Evolutionary conservation across 1,284 basidiomycete species (phyloP), one percentile per base, ranked within the genome.

Genomic region (Tremellales sp.): DNA sequence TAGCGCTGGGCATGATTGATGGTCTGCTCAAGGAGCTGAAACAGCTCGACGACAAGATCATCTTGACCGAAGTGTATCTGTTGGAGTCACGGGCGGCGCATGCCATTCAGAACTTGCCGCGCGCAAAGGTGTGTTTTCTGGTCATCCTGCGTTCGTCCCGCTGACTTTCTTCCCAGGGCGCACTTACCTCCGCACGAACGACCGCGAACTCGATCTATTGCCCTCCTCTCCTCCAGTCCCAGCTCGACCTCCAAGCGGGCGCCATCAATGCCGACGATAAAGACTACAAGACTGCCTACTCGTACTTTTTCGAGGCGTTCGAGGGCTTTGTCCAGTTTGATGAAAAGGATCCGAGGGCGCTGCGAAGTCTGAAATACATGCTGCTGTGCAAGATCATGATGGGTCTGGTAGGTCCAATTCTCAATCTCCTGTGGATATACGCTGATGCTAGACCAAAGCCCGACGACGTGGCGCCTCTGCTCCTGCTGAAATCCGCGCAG

Each of bases 141-240:
- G n/a, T 1, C 28, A 14, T 24, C 22, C 22, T 14, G 40, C 25
- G 19, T 28, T 31, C 9, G 14, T 16, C 28, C 7, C 21, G 22
- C 43, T 48, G 38, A 48, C 26, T 13, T 45, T 35, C 24, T 31
- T 38, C n/a, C 14, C 49, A 90, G 86, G 88, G 94, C 4, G 86
- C 90, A 0, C 76, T 97, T 21, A 97, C 92, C 0, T 91, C 90
- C 1, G 85, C 93, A 0, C 81, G 93, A 47, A 97, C 94, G 0
- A 89, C 92, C 5, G 94, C 91, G 36, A 97, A 97, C 74, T 84
- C 91, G 7, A 95, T 98, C 71, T 98, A 98, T 76, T 97, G 94
- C 70, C 94, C 94, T 13, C 94, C 94, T 1, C 76, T 81, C 39
- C 81, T 97, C 3, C 94, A 98, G 75, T 87, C 92, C 2, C 80